Evolutionary conservation across 2,329 filamentous ascomycete genomes (phyloP).

Genomic region (Ophiostoma piceae): DNA sequence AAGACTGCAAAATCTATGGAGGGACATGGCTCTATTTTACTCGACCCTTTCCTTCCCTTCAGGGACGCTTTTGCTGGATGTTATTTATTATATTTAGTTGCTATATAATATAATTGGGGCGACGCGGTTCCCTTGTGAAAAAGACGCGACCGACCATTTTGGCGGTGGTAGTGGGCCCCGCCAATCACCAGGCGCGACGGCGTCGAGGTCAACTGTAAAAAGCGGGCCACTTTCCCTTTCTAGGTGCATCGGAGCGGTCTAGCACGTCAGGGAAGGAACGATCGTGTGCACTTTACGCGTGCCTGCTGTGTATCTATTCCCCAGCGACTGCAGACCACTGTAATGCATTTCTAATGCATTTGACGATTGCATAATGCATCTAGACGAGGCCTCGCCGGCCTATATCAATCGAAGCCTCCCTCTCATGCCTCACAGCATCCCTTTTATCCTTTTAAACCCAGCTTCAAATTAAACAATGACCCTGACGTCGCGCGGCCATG

Average conservation of each 20-base stretch:
- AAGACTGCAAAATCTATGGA: neutral
- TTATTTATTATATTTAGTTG: constrained; percentile 12
- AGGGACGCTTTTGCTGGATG: constrained; percentile 9
- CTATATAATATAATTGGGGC: constrained; percentile 1
- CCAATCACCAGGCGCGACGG: constrained; percentile 11
- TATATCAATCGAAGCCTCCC: neutral
- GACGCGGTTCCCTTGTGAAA: constrained; percentile 16
- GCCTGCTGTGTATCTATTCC: neutral
- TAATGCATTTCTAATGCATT: neutral
- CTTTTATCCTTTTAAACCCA: neutral
- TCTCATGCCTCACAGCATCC: neutral
- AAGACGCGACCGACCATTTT: constrained; percentile 17
- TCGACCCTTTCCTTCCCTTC: constrained; percentile 1
- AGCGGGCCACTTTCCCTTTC: constrained; percentile 16
- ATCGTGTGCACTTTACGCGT: constrained; percentile 31
- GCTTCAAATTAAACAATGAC: neutral
- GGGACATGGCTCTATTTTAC: constrained; percentile 9
- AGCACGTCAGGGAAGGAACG: constrained; percentile 12
- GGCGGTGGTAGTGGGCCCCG: neutral
- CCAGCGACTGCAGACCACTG: neutral
- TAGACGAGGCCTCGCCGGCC: neutral
- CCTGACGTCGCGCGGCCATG: neutral
- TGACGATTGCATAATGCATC: neutral
- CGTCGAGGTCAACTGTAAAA: neutral
- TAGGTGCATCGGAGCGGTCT: constrained; percentile 1